phyloP scores from a whole-genome alignment of 78 protist genomes.

The Dictyostelium discoideum region dicty_2.7 NC_007089.4:5089501-5090000 shows the following conservation, averaged over 20 bases:
- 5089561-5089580: slow-evolving; percentile 40
- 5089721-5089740: slow-evolving; percentile 5
- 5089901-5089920: too few relatives aligned
- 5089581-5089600: slow-evolving; percentile 13
- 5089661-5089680: not conserved
- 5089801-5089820: slow-evolving; percentile 53
- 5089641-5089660: not conserved
- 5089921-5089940: too few relatives aligned
- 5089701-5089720: not conserved
- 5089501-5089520: not conserved
- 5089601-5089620: not conserved
- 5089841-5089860: not conserved
- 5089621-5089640: slow-evolving; percentile 18
- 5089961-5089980: not conserved
- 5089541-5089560: slow-evolving; percentile 10
- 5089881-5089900: not conserved
- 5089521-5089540: not conserved
- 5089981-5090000: too few relatives aligned
- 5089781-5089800: not conserved
- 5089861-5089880: not conserved
- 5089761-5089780: slow-evolving; percentile 10
- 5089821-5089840: not conserved
- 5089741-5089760: not conserved
- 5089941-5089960: too few relatives aligned
- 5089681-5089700: slow-evolving; percentile 37